Base-by-base conservation (phyloP, 139 green algal genomes). In the Limnomonas spitsbergensis region DNA sequence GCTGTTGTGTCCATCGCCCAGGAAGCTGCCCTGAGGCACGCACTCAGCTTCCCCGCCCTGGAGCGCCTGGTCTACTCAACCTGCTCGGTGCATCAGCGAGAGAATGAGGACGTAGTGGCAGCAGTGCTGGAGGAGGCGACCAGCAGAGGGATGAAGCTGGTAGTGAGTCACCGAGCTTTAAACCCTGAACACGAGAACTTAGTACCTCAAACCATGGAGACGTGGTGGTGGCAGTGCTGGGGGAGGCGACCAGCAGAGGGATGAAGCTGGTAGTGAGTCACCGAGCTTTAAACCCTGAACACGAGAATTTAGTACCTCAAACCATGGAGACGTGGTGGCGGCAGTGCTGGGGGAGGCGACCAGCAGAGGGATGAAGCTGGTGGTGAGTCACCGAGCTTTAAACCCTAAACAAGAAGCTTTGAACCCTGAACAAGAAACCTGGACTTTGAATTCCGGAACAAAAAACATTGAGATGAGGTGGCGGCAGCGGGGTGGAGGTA, bases 51-150 rank as follows among this genome's bases (percentile, higher is more conserved):
- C 72, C 95, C 94, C 1, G 74, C 68, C 1, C 76, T 94, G 74
- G 29, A 89, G 79, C 84, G 95, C 0, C 74, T 99, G 2, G 91
- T 93, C 24, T 99, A 99, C 87, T 97, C 91, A 52, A 99, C 96
- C 2, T 97, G 94, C 87, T 93, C 81, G 3, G 80, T 98, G 36
- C 87, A 98, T 75, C 69, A 76, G 27, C 72, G 77, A 24, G 96
- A 99, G 84, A 99, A 99, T 79, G 96, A 99, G 84, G 82, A 84
- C 0, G 96, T 99, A 37, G 88, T 94, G 29, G 88, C 90, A 1
- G 88, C 88, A 1, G 90, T 95, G 56, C 83, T 97, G 75, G 73
- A 80, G n/a, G 26, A 85, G 9, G 90, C 91, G 4, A 26, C 53
- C 1, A 79, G 36, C 20, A 56, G 70, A 29, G 94, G 94, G 3